phyloP scores from a whole-genome alignment of 2,329 filamentous ascomycete species.

The Ascochyta pisi region DNA sequence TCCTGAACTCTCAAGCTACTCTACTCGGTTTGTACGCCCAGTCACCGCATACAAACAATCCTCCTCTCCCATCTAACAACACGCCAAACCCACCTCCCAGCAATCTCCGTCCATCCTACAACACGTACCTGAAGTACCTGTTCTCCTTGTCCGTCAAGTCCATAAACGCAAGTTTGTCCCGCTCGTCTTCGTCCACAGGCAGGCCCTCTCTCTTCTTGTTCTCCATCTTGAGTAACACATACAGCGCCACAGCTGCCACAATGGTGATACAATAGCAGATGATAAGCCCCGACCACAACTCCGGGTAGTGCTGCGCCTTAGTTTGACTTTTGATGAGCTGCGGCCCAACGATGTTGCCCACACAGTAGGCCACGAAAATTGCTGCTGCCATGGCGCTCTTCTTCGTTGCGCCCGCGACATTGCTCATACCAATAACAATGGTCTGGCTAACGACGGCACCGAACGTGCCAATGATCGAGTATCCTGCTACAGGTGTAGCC shows the following conservation, averaged over 20 bases:
- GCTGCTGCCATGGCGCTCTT: constrained; percentile 78
- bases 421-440: constrained; percentile 66
- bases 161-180: constrained; percentile 56
- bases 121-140: constrained; percentile 63
- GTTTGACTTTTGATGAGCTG: constrained; percentile 73
- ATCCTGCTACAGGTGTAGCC: constrained; percentile 71
- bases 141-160: constrained; percentile 66
- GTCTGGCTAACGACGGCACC: constrained; percentile 72
- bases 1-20: neutral
- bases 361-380: constrained; percentile 77
- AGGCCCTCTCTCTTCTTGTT: constrained; percentile 58
- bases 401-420: constrained; percentile 78
- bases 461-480: constrained; percentile 76
- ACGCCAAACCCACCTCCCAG: neutral
- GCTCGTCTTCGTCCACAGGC: constrained; percentile 64
- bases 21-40: neutral
- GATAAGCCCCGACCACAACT: constrained; percentile 73
- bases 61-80: neutral
- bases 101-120: constrained; percentile 19
- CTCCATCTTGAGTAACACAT: constrained; percentile 61
- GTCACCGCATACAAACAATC: neutral
- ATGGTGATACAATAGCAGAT: constrained; percentile 71
- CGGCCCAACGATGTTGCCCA: constrained; percentile 78
- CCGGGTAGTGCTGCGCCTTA: constrained; percentile 71
- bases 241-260: constrained; percentile 61